Base-by-base conservation (phyloP, 176 grass and related monocot species). In the Secale cereale region DNA sequence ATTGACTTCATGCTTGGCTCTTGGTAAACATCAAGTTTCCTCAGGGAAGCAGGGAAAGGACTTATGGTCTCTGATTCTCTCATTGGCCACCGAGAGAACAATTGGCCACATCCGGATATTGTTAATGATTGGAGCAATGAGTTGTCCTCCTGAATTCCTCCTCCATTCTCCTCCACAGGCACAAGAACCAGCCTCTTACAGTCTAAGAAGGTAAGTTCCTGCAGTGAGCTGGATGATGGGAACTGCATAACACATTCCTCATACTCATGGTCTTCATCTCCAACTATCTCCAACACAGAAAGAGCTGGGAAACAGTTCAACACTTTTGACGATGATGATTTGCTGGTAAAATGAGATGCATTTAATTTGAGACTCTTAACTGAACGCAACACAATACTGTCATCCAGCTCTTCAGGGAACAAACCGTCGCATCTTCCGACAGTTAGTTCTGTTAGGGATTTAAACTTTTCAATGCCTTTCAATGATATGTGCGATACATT, bases 161-260 rank as follows among this genome's bases (percentile, higher is more conserved):
- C 26, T 65, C 27, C 62, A 30, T 68, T 68, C 17, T 20, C 12
- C 0, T 14, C 65, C 65, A 36, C 32, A 36, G 32, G 31, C 65
- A 36, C 16, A n/a, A 69, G 32, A 69, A 37, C 19, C 9, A 69
- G 9, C 9, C 20, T 2, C 12, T 43, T 1, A 5, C 41, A 50
- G 0, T 0, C 0, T 0, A 0, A 0, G 0, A 81, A 3, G 0
- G 0, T 0, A 3, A 86, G 22, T 0, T 50, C 0, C 26, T 10
- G 27, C 9, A 86, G 76, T 8, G 76, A 71, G n/a, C 32, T 70
- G 40, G 26, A 80, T 10, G 66, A 25, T 5, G 66, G 84, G 4
- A 80, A 28, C 1, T 52, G 66, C 39, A 73, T 37, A 43, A 15
- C 37, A 25, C 11, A 14, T n/a, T 78, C 23, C 6, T 20, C 31